Evolutionary conservation across 805 yeast species (phyloP).

Genomic region (Candida ulmi): DNA sequence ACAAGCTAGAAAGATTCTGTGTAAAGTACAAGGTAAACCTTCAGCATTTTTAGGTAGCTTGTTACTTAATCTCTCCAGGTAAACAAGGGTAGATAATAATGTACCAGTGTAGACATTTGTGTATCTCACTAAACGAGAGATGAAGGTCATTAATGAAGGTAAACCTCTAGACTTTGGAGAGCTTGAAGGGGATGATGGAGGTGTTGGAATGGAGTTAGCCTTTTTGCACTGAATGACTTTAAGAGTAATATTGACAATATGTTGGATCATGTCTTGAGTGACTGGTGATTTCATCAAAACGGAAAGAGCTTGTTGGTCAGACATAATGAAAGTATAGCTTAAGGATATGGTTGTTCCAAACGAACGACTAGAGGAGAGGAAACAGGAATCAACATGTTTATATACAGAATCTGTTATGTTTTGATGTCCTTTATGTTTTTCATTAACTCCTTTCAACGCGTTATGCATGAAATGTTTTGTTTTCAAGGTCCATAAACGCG

Average conservation of each 20-base stretch:
- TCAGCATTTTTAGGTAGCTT: conserved; percentile 66
- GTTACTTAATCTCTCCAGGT: conserved; percentile 53
- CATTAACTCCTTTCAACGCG: not conserved
- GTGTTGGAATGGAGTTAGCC: conserved; percentile 25
- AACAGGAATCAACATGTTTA: no score
- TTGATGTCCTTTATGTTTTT: no score
- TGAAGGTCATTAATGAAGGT: conserved; percentile 72
- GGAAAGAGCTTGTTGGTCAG: conserved; percentile 51
- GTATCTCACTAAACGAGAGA: conserved; percentile 63
- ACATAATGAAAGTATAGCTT: conserved; percentile 24
- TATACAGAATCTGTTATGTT: no score
- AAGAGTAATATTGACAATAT: conserved; percentile 57
- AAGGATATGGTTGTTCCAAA: no score
- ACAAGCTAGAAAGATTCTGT: conserved; percentile 70
- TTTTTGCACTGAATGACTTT: conserved; percentile 60
- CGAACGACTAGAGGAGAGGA: no score
- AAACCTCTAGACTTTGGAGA: conserved; percentile 18
- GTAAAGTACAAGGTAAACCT: conserved; percentile 76
- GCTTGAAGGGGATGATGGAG: conserved; percentile 31
- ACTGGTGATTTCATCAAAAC: conserved; percentile 61
- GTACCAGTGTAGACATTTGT: conserved; percentile 81
- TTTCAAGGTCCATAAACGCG: not conserved
- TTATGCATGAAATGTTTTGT: not conserved
- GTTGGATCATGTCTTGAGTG: conserved; percentile 69
- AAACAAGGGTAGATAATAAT: conserved; percentile 64